These are phyloP conservation scores for Skeletonema costatum DNA, from an alignment of 108 stramenopile genomes.

Conservation along the genomic window DNA sequence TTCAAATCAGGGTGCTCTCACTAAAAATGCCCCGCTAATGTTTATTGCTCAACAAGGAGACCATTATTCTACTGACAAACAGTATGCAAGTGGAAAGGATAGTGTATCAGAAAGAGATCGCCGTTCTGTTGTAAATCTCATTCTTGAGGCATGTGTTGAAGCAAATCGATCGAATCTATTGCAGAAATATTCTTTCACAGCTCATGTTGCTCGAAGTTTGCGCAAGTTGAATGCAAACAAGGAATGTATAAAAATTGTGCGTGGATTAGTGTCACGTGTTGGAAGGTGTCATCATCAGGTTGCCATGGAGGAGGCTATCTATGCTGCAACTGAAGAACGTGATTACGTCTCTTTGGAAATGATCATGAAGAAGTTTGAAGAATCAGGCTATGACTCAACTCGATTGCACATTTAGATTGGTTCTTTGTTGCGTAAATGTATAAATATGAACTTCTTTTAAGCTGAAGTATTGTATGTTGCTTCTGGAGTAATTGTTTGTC, in stretches of 20 bases:
- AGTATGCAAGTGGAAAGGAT: not conserved
- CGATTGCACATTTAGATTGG: conserved; percentile 1
- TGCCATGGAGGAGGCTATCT: conserved; percentile 42
- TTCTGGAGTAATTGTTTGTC: not conserved
- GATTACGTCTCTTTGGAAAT: conserved; percentile 27
- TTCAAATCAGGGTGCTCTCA: conserved; percentile 32
- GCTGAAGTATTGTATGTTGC: not conserved
- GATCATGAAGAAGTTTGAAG: conserved; percentile 21
- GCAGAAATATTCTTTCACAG: conserved; percentile 28
- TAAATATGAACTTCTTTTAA: not conserved
- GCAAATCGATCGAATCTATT: conserved; percentile 37
- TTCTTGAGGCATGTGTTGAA: conserved; percentile 45
- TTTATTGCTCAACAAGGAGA: conserved; percentile 45
- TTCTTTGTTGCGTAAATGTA: not conserved
- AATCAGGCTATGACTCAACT: conserved; percentile 26
- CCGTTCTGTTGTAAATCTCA: conserved; percentile 27
- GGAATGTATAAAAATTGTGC: conserved; percentile 34
- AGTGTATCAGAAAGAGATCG: conserved; percentile 20
- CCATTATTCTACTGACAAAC: conserved; percentile 7
- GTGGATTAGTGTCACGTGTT: conserved; percentile 19
- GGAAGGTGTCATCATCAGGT: conserved; percentile 24
- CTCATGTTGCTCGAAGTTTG: conserved; percentile 36
- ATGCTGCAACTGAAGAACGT: conserved; percentile 27
- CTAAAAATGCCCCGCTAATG: conserved; percentile 44
- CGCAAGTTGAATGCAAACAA: conserved; percentile 37